Evolutionary conservation across 345 rosid species (phyloP).

Genomic region (Acer saccharum): DNA sequence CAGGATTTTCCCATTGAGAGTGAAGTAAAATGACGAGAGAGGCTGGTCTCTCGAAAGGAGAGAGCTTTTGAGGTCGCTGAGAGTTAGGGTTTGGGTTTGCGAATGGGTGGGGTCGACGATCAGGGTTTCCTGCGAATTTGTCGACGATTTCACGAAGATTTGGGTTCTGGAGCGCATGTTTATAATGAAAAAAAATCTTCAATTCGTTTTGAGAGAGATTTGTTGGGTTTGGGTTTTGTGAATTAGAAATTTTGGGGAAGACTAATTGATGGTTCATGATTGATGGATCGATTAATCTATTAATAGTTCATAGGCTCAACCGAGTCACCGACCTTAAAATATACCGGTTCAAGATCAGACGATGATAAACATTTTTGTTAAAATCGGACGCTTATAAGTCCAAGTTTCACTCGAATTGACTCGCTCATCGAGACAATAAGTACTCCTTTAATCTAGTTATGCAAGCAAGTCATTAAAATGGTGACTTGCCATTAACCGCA

Average conservation of each 20-base stretch:
- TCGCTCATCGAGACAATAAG: too few species aligned
- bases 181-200: too few species aligned
- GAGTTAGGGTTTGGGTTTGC: slow-evolving; percentile 36
- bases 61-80: slow-evolving; percentile 44
- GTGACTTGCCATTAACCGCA: too few species aligned
- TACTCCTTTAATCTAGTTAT: too few species aligned
- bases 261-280: background rate
- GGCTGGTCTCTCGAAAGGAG: slow-evolving; percentile 45
- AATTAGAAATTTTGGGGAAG: background rate
- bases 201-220: background rate
- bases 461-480: too few species aligned
- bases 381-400: too few species aligned
- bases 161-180: slow-evolving; percentile 7
- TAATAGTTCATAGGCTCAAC: too few species aligned
- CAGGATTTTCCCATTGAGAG: slow-evolving; percentile 62
- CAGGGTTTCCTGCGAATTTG: slow-evolving; percentile 6
- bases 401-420: too few species aligned
- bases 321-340: too few species aligned
- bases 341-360: too few species aligned
- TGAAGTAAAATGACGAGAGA: slow-evolving; percentile 48
- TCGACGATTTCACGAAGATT: slow-evolving; percentile 8
- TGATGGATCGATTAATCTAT: background rate
- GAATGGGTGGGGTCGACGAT: background rate
- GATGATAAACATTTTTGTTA: too few species aligned
- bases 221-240: background rate